phyloP scores from a whole-genome alignment of 2,329 filamentous ascomycete species.

The Immersiporthe knoxdaviesiana region DNA sequence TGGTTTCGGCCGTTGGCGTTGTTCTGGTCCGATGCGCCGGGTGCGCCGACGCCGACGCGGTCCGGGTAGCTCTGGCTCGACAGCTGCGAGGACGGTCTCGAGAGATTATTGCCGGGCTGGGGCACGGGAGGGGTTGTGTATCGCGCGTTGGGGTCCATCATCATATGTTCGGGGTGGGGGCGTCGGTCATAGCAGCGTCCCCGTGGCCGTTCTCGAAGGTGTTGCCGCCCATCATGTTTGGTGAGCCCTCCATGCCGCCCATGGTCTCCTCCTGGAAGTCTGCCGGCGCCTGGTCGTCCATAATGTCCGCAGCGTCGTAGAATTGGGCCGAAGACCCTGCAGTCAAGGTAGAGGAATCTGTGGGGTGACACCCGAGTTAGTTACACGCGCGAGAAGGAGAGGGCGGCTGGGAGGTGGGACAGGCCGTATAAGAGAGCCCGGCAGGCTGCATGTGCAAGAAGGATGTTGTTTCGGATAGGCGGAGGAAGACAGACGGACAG shows the following conservation, averaged over 20 bases:
- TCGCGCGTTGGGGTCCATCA: conserved; percentile 46
- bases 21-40: conserved; percentile 36
- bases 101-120: conserved; percentile 45
- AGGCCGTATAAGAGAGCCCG: conserved; percentile 13
- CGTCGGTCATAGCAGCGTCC: conserved; percentile 49
- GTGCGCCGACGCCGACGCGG: conserved; percentile 44
- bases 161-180: conserved; percentile 38
- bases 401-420: conserved; percentile 22
- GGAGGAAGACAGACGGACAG: background rate
- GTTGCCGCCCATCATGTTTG: conserved; percentile 43
- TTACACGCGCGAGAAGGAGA: conserved; percentile 39
- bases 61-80: conserved; percentile 51
- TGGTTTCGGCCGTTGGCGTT: conserved; percentile 60
- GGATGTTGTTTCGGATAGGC: conserved; percentile 17
- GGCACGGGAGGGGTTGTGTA: conserved; percentile 53
- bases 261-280: conserved; percentile 54
- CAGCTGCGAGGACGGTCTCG: conserved; percentile 59
- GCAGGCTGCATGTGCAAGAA: conserved; percentile 20
- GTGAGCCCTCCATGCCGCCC: conserved; percentile 53
- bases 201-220: conserved; percentile 36
- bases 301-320: conserved; percentile 54
- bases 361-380: conserved; percentile 16
- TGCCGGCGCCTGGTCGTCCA: conserved; percentile 50
- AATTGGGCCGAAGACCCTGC: conserved; percentile 56
- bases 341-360: conserved; percentile 55